Percentiles rank a stretch among this genome's conserved stretches.
Conservation (phyloP, 257 asterid genomes). For the Solanum chilense region DNA sequence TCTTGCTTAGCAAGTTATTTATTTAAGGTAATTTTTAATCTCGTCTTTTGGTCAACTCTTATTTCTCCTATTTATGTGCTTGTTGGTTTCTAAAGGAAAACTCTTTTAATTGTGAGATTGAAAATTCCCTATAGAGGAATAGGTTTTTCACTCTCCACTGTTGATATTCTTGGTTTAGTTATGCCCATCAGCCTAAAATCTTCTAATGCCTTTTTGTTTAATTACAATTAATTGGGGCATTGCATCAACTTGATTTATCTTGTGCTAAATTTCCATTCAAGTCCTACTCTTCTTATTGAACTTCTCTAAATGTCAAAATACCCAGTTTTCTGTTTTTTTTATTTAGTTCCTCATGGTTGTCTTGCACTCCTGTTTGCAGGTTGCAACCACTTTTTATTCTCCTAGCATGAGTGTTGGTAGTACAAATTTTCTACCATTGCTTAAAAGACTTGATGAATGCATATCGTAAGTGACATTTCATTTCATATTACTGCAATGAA, state of each 20-base stretch:
- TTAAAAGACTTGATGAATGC: conserved; percentile 92
- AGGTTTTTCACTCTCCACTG: background rate
- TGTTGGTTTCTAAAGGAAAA: background rate
- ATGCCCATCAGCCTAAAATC: background rate
- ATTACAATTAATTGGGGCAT: background rate
- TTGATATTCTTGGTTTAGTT: background rate
- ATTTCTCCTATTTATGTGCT: background rate
- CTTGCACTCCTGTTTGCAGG: conserved; percentile 48
- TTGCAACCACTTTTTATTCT: conserved; percentile 87
- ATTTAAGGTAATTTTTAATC: background rate
- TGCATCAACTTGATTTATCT: background rate
- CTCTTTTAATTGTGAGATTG: background rate
- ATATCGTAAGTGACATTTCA: conserved; percentile 59
- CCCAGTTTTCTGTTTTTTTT: background rate
- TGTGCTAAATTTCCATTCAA: background rate
- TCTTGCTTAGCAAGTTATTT: background rate
- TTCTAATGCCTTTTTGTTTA: background rate
- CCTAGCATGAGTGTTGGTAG: conserved; percentile 77
- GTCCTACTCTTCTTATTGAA: background rate
- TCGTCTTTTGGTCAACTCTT: background rate
- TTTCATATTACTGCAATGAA: background rate
- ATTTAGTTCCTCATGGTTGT: conserved; percentile 3
- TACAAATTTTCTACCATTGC: conserved; percentile 80
- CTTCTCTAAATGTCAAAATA: background rate
- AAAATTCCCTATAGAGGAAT: background rate